Conservation (phyloP, 768 basidiomycete genomes). For the Tricholoma furcatifolium region DNA sequence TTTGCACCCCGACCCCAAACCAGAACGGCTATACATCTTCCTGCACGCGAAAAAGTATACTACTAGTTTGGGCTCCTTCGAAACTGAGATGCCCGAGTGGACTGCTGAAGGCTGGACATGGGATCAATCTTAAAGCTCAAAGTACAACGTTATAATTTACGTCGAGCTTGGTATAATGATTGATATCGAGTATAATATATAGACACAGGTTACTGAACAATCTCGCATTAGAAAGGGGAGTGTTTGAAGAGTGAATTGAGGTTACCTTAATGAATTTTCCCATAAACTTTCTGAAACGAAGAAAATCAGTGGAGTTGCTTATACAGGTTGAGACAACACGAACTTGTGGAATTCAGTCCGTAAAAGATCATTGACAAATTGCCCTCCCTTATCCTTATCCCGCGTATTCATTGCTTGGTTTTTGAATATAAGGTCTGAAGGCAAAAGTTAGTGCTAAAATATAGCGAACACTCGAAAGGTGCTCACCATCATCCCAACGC, state of each 20-base stretch:
- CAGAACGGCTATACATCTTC: constrained; percentile 93
- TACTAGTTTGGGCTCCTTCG: constrained; percentile 77
- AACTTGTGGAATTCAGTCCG: constrained; percentile 94
- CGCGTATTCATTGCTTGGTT: constrained; percentile 83
- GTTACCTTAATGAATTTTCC: constrained; percentile 83
- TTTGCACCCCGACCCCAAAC: constrained; percentile 88
- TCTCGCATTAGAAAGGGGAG: not conserved
- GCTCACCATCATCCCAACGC: constrained; percentile 91
- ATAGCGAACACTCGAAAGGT: constrained; percentile 5
- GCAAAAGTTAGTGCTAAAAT: constrained; percentile 6
- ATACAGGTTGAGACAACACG: constrained; percentile 25
- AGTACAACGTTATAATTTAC: not conserved
- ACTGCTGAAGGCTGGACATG: constrained; percentile 71
- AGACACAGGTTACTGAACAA: constrained; percentile 8
- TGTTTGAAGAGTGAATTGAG: not conserved
- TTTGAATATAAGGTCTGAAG: constrained; percentile 92
- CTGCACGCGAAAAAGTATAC: constrained; percentile 89
- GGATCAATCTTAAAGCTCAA: constrained; percentile 38
- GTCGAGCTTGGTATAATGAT: not conserved
- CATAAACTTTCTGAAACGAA: constrained; percentile 77
- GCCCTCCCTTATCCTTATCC: constrained; percentile 57
- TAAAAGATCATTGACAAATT: constrained; percentile 94
- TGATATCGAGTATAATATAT: constrained; percentile 11
- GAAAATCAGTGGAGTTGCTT: not conserved
- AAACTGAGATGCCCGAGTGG: constrained; percentile 91